phyloP scores from a whole-genome alignment of 2,329 filamentous ascomycete species.

The Ophiostoma triangulosporum region DNA sequence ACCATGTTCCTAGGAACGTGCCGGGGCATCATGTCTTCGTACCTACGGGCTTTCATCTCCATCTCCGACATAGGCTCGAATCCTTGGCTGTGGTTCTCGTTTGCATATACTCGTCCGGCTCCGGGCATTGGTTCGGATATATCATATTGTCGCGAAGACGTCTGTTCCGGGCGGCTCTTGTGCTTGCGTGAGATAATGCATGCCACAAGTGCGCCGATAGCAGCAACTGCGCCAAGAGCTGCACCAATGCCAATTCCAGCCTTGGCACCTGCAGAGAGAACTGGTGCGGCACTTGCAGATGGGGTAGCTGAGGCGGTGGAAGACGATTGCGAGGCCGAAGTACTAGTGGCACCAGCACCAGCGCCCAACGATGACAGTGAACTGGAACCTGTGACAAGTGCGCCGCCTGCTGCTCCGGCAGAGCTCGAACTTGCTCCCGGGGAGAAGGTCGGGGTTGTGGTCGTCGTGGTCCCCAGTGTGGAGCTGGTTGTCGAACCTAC shows the following conservation, averaged over 20 bases:
- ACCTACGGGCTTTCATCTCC: constrained; percentile 38
- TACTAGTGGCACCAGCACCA: not conserved
- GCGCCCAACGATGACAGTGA: not conserved
- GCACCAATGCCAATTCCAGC: constrained; percentile 15
- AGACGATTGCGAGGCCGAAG: not conserved
- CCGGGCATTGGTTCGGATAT: constrained; percentile 40
- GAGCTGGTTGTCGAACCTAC: not conserved
- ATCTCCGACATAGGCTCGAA: constrained; percentile 29
- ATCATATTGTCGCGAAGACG: constrained; percentile 15
- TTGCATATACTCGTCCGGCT: constrained; percentile 27
- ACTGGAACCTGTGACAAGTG: not conserved
- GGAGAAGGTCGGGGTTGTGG: not conserved
- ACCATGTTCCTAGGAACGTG: constrained; percentile 31
- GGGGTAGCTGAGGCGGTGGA: not conserved
- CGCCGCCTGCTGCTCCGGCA: not conserved
- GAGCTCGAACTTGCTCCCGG: constrained; percentile 1
- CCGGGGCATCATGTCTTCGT: constrained; percentile 44
- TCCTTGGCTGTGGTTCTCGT: constrained; percentile 23
- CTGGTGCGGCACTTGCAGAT: not conserved
- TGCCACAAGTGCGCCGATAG: constrained; percentile 8
- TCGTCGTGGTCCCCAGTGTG: not conserved
- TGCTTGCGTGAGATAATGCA: constrained; percentile 11
- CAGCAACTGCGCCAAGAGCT: constrained; percentile 11
- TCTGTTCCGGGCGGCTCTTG: not conserved
- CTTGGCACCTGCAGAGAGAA: constrained; percentile 12